A percentile compares a stretch with the other conserved stretches of the same genome.
These are phyloP conservation scores for Entonaema liquescens DNA, from an alignment of 495 filamentous ascomycete species.

Conservation along the genomic window DNA sequence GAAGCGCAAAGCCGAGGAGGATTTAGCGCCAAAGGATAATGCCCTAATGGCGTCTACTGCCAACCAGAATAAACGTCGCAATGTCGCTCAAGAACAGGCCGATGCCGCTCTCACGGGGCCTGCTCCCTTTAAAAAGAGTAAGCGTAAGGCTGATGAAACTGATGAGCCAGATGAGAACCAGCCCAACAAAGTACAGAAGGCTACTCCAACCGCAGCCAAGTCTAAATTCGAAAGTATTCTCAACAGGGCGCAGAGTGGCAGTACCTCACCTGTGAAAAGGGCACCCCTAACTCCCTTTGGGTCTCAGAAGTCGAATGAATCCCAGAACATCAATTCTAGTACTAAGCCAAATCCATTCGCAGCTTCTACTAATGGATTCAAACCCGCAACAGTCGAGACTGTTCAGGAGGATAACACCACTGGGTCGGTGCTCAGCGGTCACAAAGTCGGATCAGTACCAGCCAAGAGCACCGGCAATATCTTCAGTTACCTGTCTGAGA, in stretches of 20 bases:
- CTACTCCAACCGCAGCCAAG: conserved; percentile 59
- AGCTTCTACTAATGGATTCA: conserved; percentile 21
- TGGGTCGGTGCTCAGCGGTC: conserved; percentile 28
- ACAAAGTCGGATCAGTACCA: conserved; percentile 28
- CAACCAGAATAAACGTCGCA: conserved; percentile 57
- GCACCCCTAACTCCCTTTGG: conserved; percentile 31
- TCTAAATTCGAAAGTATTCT: conserved; percentile 58
- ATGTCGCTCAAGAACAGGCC: conserved; percentile 38
- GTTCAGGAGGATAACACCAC: not conserved
- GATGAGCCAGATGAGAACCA: conserved; percentile 61
- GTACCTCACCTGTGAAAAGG: conserved; percentile 34
- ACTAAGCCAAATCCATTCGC: conserved; percentile 47
- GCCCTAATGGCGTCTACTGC: conserved; percentile 46
- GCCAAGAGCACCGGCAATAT: conserved; percentile 57
- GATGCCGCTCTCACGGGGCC: conserved; percentile 40
- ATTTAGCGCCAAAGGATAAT: conserved; percentile 47
- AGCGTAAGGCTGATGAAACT: conserved; percentile 55
- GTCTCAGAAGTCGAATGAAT: conserved; percentile 31
- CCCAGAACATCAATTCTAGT: conserved; percentile 27
- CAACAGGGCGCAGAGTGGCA: conserved; percentile 44
- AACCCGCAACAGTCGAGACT: conserved; percentile 16
- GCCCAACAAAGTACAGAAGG: conserved; percentile 69
- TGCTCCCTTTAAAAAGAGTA: conserved; percentile 50
- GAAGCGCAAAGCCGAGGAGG: conserved; percentile 60
- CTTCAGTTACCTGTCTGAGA: conserved; percentile 69